Base-by-base conservation (phyloP, 2,329 filamentous ascomycete species). In the Chalara sp. region DNA sequence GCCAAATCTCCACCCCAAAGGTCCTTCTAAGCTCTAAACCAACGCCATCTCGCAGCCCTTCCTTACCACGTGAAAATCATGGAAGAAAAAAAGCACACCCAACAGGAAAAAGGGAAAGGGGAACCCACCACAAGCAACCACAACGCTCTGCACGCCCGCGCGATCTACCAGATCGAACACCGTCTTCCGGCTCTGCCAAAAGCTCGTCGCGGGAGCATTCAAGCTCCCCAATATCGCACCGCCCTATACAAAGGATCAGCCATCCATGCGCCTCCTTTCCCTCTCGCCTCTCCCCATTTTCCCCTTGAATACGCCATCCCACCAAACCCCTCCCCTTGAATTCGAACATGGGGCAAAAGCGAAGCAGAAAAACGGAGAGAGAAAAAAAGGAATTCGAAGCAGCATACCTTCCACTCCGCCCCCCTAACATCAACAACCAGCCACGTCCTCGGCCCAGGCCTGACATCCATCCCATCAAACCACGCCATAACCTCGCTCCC, bases 221-320 rank as follows among this genome's bases (percentile, higher is more conserved):
- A 85, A 69, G 1, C 80, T 81, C 2, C 73, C 74, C 6, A 67
- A 67, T 49, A 86, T 76, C 0, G 80, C 83, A 40, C 81, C 82
- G 30, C 83, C 82, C 75, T 75, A 49, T 44, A 32, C 1, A 46
- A 30, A 32, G 49, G 28, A 52, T 46, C 40, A 30, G 21, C 29
- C 6, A 33, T 28, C 7, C 7, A 39, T 8, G 32, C 13, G 6
- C 21, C 21, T 21, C 21, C 21, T 21, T 21, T 3, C 21, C 21
- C 21, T 21, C 21, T 21, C 21, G 21, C 21, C 21, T 21, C 21
- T 21, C 21, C 21, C 21, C 21, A n/a, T 3, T 21, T 21, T 21
- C 21, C 21, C 21, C 21, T 21, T 44, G 2, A 10, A 32, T 32
- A 33, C 11, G n/a, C 6, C 21, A 53, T 33, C 11, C 44, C 7